Base-by-base conservation (phyloP, 768 basidiomycete species). In the Leccinum barrowsii region DNA sequence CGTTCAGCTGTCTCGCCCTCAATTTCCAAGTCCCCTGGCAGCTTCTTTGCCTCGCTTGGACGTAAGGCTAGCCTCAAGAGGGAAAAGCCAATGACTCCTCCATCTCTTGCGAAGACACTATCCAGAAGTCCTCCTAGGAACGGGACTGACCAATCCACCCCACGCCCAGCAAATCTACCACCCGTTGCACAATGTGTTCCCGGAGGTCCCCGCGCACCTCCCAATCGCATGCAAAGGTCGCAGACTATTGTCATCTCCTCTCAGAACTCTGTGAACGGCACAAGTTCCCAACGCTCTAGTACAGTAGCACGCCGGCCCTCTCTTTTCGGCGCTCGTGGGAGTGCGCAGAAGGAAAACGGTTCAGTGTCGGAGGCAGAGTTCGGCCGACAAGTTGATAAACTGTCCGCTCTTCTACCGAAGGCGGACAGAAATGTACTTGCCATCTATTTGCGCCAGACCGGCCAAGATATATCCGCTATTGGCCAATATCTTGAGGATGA, bases 401-500 rank as follows among this genome's bases (percentile, higher is more conserved):
- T 93, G 50, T 77, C 78, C 1, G 83, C 84, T 59, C 74, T 92
- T 42, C 74, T 92, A 32, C 91, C 91, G 15, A 83, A 87, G 63
- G 91, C 87, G 34, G 84, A 92, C 62, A 80, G 83, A 48, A 75
- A 71, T 21, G 74, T 90, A 2, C 79, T 93, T 7, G 85, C 85
- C 40, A 81, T 84, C 13, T 93, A 93, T 70, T 72, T 93, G 59
- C 82, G 82, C 28, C 80, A 87, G 10, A 78, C 89, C 10, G 91
- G 91, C 21, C 84, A 89, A 67, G 90, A 91, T 71, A 87, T 92
- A 46, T 75, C 90, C 46, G 91, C 91, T n/a, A 90, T 93, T 64
- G 89, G 89, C 15, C 87, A 90, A 67, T 93, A 90, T 70, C 76
- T 93, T 11, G 90, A 91, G 62, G 91, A 93, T 62, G 88, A 91